A percentile compares a stretch with the other conserved stretches of the same genome.
Conservation (phyloP, 441 rosid species). For the Gossypium schwendimanii region DNA sequence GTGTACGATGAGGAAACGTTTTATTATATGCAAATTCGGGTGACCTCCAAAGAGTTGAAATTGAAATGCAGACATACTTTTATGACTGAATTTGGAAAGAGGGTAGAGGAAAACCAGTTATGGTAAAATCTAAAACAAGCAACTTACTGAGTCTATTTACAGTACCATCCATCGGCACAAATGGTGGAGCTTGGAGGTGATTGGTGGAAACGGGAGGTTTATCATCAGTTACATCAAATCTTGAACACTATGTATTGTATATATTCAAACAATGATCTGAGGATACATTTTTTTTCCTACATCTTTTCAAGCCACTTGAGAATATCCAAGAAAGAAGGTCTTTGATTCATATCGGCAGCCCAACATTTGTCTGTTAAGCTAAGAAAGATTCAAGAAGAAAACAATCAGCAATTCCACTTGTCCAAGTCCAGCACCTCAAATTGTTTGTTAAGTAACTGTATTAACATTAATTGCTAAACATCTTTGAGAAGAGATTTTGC, state of each 20-base stretch:
- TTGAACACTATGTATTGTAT: slow-evolving; percentile 47
- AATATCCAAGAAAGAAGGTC: slow-evolving; percentile 88
- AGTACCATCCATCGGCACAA: slow-evolving; percentile 18
- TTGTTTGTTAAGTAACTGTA: neutral
- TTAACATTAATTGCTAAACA: neutral
- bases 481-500: neutral
- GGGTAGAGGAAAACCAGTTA: slow-evolving; percentile 12
- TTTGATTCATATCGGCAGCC: slow-evolving; percentile 77
- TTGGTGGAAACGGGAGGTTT: neutral
- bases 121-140: slow-evolving; percentile 14
- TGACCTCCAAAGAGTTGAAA: too few species aligned
- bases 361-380: slow-evolving; percentile 81
- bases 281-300: slow-evolving; percentile 63
- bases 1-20: too few species aligned
- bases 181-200: slow-evolving; percentile 1
- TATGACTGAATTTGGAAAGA: slow-evolving; percentile 6
- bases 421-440: neutral
- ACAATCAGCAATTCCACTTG: slow-evolving; percentile 14
- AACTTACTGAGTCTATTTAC: slow-evolving; percentile 25
- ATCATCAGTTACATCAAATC: slow-evolving; percentile 4
- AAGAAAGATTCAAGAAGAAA: slow-evolving; percentile 12
- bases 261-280: slow-evolving; percentile 76
- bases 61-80: neutral
- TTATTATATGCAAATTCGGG: too few species aligned
- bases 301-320: slow-evolving; percentile 90